Conservation (phyloP, 2,329 filamentous ascomycete species). For the Fusarium illudens region DNA sequence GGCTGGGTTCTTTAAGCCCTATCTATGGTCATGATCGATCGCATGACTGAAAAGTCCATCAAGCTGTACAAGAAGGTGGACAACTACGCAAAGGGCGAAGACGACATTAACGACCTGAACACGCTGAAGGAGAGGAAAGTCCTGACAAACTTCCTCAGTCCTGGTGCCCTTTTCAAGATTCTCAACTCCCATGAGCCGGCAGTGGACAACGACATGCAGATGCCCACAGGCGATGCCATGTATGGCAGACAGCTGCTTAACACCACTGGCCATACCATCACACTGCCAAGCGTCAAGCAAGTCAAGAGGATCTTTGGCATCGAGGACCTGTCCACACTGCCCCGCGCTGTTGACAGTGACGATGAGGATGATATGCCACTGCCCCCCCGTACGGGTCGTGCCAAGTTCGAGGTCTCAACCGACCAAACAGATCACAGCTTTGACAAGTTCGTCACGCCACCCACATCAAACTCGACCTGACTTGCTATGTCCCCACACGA, state of each 20-base stretch:
- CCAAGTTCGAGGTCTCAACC: not conserved
- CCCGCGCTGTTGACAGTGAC: not conserved
- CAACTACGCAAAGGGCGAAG: not conserved
- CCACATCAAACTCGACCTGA: not conserved
- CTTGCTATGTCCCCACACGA: not conserved
- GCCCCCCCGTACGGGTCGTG: not conserved
- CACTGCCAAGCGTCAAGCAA: not conserved
- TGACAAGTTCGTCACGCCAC: not conserved
- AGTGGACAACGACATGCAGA: not conserved
- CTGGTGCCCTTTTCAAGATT: not conserved
- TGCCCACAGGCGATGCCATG: not conserved
- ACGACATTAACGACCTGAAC: not conserved
- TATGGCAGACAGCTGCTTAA: not conserved
- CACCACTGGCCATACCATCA: not conserved
- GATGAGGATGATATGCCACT: not conserved
- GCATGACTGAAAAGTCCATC: not conserved
- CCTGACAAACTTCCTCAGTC: not conserved
- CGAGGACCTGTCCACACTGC: not conserved
- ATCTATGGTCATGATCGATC: not conserved
- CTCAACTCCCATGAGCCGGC: not conserved
- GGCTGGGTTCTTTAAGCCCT: no score
- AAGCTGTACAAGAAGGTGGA: not conserved
- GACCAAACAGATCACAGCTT: not conserved
- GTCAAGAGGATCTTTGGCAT: not conserved
- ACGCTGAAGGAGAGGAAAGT: not conserved